phyloP scores from a whole-genome alignment of 2,329 filamentous ascomycete genomes.

The Septoria linicola region DNA sequence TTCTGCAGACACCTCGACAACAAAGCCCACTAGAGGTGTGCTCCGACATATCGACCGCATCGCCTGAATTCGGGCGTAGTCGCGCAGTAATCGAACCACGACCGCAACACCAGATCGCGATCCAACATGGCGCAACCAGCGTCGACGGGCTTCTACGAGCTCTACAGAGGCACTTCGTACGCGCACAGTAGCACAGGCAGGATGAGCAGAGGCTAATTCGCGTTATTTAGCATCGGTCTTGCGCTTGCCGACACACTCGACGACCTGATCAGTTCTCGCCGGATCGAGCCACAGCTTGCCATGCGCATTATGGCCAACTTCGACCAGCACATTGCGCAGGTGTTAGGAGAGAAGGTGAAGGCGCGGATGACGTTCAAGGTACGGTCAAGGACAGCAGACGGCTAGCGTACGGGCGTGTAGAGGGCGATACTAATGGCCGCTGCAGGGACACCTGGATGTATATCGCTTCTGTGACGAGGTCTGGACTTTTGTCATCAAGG shows the following conservation, averaged over 20 bases:
- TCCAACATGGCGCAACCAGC: conserved; percentile 26
- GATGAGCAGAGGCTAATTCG: not conserved
- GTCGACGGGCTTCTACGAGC: conserved; percentile 71
- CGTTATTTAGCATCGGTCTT: conserved; percentile 78
- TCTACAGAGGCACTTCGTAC: conserved; percentile 99
- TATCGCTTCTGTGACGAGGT: conserved; percentile 99
- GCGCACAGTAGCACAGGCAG: conserved; percentile 22
- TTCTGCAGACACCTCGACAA: conserved; percentile 7
- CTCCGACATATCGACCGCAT: not conserved
- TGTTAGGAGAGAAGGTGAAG: conserved; percentile 89
- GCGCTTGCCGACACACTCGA: conserved; percentile 96
- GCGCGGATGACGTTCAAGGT: conserved; percentile 85
- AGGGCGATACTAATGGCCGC: conserved; percentile 47
- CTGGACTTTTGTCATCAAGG: conserved; percentile 98
- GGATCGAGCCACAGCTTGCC: conserved; percentile 94
- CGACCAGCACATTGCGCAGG: conserved; percentile 87
- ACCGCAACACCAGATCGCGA: not conserved
- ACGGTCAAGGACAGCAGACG: conserved; percentile 53
- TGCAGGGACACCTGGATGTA: conserved; percentile 79
- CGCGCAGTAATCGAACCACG: not conserved
- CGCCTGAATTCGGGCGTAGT: not conserved
- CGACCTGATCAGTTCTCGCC: conserved; percentile 88
- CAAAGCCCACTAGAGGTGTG: not conserved
- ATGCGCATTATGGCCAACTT: conserved; percentile 98
- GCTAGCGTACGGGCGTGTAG: not conserved